phyloP scores from a whole-genome alignment of 805 yeast genomes.

The Yarrowia deformans region DNA sequence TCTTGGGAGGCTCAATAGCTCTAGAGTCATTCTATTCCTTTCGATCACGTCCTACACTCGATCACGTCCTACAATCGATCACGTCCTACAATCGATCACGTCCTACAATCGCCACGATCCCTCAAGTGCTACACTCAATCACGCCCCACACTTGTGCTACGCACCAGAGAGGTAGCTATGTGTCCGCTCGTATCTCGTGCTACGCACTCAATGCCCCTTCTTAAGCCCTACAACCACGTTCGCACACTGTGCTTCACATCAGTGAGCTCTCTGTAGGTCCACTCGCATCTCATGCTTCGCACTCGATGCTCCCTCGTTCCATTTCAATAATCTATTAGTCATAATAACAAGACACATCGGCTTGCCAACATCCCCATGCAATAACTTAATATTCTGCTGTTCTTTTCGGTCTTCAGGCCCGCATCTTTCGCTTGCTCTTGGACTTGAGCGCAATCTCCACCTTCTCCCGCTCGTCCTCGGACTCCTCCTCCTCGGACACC shows the following conservation, averaged over 20 bases:
- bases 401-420: neutral
- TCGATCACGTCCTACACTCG: too few relatives aligned
- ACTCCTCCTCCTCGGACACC: slow-evolving; percentile 56
- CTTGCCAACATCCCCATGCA: slow-evolving; percentile 15
- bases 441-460: slow-evolving; percentile 37
- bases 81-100: too few relatives aligned
- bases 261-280: neutral
- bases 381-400: slow-evolving; percentile 3
- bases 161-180: too few relatives aligned
- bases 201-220: too few relatives aligned
- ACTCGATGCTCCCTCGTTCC: neutral
- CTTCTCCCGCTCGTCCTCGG: slow-evolving; percentile 29
- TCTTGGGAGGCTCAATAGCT: too few relatives aligned
- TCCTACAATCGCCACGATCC: too few relatives aligned
- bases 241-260: neutral
- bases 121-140: too few relatives aligned
- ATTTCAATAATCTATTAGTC: neutral
- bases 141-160: too few relatives aligned
- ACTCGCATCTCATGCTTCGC: neutral
- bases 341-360: neutral
- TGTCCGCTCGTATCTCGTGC: too few relatives aligned
- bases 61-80: too few relatives aligned
- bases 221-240: neutral
- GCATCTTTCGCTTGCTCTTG: slow-evolving; percentile 27
- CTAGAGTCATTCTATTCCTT: too few relatives aligned